Conservation (phyloP, 2,329 filamentous ascomycete genomes). For the Drechslera avenae region DNA sequence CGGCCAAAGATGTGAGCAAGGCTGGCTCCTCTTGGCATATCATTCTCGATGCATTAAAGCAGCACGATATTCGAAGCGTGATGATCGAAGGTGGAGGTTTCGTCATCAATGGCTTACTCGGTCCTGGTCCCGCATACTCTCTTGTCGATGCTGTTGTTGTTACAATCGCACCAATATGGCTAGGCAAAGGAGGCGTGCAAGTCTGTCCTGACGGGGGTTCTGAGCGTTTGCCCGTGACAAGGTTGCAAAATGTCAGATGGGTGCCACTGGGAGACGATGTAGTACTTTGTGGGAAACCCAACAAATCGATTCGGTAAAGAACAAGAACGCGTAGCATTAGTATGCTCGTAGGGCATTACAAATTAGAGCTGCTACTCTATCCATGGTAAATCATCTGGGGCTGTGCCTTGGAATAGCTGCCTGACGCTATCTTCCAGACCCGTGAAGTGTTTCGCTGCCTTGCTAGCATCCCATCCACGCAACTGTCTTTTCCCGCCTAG, state of each 20-base stretch:
- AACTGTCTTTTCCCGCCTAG: slow-evolving; percentile 48
- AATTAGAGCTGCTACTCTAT: neutral
- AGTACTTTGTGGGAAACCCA: slow-evolving; percentile 74
- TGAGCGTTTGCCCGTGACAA: slow-evolving; percentile 62
- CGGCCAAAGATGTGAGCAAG: neutral
- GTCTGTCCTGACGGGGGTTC: slow-evolving; percentile 70
- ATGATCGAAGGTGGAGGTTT: slow-evolving; percentile 90
- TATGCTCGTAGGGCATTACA: neutral
- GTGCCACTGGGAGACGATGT: slow-evolving; percentile 80
- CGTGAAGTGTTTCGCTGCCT: slow-evolving; percentile 22
- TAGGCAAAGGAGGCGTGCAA: slow-evolving; percentile 81
- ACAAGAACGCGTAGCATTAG: neutral
- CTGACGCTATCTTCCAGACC: slow-evolving; percentile 39
- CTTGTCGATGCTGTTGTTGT: slow-evolving; percentile 80
- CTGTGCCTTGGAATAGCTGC: slow-evolving; percentile 29
- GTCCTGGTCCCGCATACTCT: slow-evolving; percentile 3
- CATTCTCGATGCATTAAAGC: slow-evolving; percentile 4
- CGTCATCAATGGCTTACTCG: slow-evolving; percentile 81
- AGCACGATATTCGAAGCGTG: slow-evolving; percentile 68
- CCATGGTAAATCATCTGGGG: slow-evolving; percentile 38
- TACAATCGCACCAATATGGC: slow-evolving; percentile 86
- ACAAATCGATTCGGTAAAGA: neutral
- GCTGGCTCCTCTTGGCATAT: slow-evolving; percentile 5
- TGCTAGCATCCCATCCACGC: slow-evolving; percentile 47
- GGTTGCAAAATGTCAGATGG: slow-evolving; percentile 72